A percentile compares a stretch with the other conserved stretches of the same genome.
Evolutionary conservation across 1,284 basidiomycete species (phyloP).

Genomic region (Ustilago nuda): DNA sequence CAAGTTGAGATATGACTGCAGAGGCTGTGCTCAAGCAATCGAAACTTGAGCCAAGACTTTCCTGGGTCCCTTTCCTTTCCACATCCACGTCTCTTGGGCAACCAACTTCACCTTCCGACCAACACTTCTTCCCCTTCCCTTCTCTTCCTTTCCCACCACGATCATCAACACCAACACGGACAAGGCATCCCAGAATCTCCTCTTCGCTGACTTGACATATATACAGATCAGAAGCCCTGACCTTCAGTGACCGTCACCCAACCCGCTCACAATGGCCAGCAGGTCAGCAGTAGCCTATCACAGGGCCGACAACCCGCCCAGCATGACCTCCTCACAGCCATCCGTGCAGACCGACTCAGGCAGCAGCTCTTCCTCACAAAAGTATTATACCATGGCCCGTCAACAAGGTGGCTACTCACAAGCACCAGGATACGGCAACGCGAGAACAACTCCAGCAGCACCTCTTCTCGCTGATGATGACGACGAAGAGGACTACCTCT

Average conservation of each 20-base stretch:
- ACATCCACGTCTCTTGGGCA: background rate
- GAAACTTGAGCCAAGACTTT: conserved; percentile 36
- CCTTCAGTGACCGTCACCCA: background rate
- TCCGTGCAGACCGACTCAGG: conserved; percentile 40
- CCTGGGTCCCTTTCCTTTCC: background rate
- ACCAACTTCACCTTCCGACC: background rate
- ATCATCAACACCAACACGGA: background rate
- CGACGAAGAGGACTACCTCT: conserved; percentile 49
- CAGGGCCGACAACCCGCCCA: conserved; percentile 37
- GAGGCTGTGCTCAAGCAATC: conserved; percentile 25
- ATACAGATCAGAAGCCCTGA: background rate
- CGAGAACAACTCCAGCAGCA: conserved; percentile 13
- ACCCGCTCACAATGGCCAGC: conserved; percentile 19
- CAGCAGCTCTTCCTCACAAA: conserved; percentile 40
- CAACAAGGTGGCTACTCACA: conserved; percentile 10
- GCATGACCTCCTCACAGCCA: conserved; percentile 35
- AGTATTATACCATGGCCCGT: conserved; percentile 30
- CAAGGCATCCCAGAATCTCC: background rate
- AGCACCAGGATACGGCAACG: conserved; percentile 9
- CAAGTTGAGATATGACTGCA: background rate
- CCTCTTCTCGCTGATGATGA: conserved; percentile 38
- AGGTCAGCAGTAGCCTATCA: conserved; percentile 41
- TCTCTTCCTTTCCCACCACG: background rate
- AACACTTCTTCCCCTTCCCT: conserved; percentile 1
- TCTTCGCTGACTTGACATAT: background rate